Conservation (phyloP, 164 flowering plant species). For the Vitis riparia region DNA sequence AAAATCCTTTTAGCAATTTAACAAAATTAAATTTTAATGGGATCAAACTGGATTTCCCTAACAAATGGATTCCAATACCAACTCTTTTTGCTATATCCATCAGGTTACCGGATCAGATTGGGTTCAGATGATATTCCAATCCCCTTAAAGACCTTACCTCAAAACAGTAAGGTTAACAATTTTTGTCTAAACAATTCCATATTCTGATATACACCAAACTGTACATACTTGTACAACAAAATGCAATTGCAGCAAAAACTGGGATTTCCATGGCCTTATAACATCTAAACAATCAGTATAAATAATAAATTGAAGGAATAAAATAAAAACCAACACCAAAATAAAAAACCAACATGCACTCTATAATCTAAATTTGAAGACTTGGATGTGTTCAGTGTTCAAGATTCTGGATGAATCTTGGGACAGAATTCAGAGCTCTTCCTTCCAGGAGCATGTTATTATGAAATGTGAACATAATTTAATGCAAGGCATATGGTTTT, state of each 20-base stretch:
- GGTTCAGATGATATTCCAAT: background rate
- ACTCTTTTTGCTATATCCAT: background rate
- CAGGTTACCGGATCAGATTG: background rate
- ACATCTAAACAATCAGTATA: no score
- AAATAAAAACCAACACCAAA: background rate
- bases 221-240: no score
- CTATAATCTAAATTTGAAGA: background rate
- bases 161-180: background rate
- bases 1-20: no score
- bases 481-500: no score
- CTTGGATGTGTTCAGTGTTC: background rate
- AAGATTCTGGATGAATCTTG: background rate
- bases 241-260: no score
- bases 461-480: background rate
- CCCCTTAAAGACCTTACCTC: background rate
- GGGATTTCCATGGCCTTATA: no score
- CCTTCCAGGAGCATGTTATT: background rate
- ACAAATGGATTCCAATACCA: background rate
- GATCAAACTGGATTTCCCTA: background rate
- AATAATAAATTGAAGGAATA: no score
- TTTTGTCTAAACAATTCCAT: no score
- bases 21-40: background rate
- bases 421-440: background rate
- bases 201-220: no score
- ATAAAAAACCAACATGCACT: background rate